Conservation (phyloP, 305 asterid genomes). For the Fraxinus latifolia region DNA sequence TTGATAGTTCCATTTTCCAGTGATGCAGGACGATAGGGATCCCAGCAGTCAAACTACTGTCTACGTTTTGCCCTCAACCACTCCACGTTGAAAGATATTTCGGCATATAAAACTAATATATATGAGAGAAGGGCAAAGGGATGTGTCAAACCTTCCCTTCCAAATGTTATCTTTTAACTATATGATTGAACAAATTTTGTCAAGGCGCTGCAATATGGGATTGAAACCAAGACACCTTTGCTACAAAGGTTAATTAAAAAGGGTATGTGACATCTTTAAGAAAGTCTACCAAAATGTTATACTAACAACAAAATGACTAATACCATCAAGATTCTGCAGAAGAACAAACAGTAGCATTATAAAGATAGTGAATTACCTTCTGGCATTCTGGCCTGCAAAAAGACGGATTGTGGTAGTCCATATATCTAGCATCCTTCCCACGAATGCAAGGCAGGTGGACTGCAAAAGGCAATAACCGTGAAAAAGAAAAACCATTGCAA, state of each 20-base stretch:
- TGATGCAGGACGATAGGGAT: neutral
- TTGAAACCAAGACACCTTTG: neutral
- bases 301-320: neutral
- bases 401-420: constrained; percentile 32
- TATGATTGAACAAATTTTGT: neutral
- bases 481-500: constrained; percentile 8
- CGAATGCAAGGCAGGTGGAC: constrained; percentile 64
- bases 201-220: constrained; percentile 4
- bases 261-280: neutral
- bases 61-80: neutral
- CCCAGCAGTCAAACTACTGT: neutral
- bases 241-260: neutral
- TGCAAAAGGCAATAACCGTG: constrained; percentile 35
- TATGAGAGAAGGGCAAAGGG: neutral
- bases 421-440: constrained; percentile 37
- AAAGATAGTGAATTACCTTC: constrained; percentile 40
- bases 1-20: neutral
- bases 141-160: neutral
- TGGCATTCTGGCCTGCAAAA: constrained; percentile 79
- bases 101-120: neutral
- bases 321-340: neutral
- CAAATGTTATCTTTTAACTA: neutral
- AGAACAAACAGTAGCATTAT: constrained; percentile 1
- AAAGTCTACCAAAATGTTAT: neutral
- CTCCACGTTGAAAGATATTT: neutral